These are phyloP conservation scores for Picea glauca DNA, from an alignment of 75 land plant genomes.

Conservation along the genomic window DNA sequence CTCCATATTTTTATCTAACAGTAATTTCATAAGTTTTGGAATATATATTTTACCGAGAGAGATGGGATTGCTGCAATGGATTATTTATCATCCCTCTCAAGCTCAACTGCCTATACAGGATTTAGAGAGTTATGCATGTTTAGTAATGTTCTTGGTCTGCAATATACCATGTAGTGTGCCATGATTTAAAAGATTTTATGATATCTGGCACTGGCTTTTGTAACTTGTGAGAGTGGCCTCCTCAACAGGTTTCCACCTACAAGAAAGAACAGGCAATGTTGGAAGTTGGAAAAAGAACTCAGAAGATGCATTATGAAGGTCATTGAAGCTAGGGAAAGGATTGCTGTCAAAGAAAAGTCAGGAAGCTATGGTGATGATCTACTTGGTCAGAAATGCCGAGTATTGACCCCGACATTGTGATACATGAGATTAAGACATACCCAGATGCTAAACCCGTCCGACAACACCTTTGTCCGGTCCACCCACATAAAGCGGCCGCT, in stretches of 20 bases:
- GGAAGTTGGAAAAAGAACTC: conserved; percentile 59
- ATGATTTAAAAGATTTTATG: neutral
- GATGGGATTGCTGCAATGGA: neutral
- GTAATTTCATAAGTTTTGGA: neutral
- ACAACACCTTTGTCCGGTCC: no score
- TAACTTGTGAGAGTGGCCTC: conserved; percentile 10
- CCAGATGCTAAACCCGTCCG: no score
- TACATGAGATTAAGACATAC: no score
- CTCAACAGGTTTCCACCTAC: conserved; percentile 62
- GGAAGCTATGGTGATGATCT: neutral
- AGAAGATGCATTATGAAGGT: conserved; percentile 14
- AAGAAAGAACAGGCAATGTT: conserved; percentile 36
- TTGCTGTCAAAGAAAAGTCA: neutral
- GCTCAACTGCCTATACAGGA: neutral
- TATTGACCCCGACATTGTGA: no score
- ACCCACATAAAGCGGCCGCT: no score
- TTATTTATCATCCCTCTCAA: neutral
- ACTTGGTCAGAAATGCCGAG: no score
- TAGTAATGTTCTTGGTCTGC: conserved; percentile 49
- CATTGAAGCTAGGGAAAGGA: conserved; percentile 22
- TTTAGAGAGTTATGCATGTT: conserved; percentile 30
- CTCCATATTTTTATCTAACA: neutral
- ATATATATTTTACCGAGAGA: neutral
- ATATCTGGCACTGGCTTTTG: neutral
- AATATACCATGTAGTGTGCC: conserved; percentile 20